Conservation (phyloP, 192 early-diverging fungal genomes). For the Obelidium mucronatum region DNA sequence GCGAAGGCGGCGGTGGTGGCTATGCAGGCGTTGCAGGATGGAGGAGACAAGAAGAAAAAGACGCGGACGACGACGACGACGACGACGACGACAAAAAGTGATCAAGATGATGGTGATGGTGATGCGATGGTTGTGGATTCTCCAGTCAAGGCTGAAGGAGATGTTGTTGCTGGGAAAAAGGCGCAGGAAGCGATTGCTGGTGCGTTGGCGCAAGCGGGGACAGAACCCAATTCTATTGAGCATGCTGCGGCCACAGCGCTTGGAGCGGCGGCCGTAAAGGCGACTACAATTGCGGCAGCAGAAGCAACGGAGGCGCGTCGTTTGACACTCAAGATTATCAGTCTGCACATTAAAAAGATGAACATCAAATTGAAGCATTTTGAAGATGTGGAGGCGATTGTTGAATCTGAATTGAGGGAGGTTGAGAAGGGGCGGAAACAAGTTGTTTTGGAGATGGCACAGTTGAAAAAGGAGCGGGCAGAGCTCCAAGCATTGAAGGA, state of each 20-base stretch:
- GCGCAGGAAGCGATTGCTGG: conserved; percentile 12
- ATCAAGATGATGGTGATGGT: conserved; percentile 29
- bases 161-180: not conserved
- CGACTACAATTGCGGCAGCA: conserved; percentile 77
- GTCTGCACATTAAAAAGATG: conserved; percentile 88
- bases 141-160: not conserved
- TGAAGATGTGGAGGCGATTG: conserved; percentile 84
- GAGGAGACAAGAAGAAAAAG: not conserved
- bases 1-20: conserved; percentile 85
- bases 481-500: conserved; percentile 31
- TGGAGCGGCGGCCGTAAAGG: conserved; percentile 92
- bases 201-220: not conserved
- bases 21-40: conserved; percentile 47
- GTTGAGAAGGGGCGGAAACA: conserved; percentile 72
- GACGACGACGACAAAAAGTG: conserved; percentile 13
- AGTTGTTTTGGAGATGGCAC: conserved; percentile 59
- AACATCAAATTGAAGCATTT: conserved; percentile 95
- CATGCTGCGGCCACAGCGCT: conserved; percentile 87
- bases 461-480: conserved; percentile 36
- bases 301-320: conserved; percentile 88
- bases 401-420: conserved; percentile 89
- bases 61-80: conserved; percentile 28
- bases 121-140: conserved; percentile 21
- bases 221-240: conserved; percentile 56
- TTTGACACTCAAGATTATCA: conserved; percentile 81